A percentile compares a stretch with the other conserved stretches of the same genome.
phyloP scores from a whole-genome alignment of 306 rosid species.

The Vigna reflexopilosa region DNA sequence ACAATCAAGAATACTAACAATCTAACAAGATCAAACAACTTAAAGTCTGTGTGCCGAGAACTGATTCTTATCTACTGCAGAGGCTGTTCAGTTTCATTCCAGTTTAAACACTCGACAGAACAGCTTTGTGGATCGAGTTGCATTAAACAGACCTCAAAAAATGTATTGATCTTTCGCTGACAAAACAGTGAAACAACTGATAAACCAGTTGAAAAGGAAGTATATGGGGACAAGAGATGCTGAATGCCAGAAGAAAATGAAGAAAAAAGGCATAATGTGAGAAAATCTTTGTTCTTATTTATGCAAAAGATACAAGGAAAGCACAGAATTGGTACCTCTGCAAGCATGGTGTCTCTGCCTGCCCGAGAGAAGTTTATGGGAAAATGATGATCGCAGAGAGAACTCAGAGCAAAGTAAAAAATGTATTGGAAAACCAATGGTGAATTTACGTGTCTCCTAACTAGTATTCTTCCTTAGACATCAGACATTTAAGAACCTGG shows the following conservation, averaged over 20 bases:
- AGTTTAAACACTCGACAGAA: constrained; percentile 18
- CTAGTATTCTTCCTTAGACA: constrained; percentile 53
- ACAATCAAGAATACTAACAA: constrained; percentile 36
- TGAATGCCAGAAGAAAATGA: constrained; percentile 36
- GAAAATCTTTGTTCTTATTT: background rate
- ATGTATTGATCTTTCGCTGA: constrained; percentile 31
- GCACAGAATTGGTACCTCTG: constrained; percentile 57
- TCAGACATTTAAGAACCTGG: constrained; percentile 53
- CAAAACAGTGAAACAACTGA: constrained; percentile 30
- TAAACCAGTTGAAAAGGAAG: constrained; percentile 31
- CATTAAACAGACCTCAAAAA: constrained; percentile 36
- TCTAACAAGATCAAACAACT: constrained; percentile 31
- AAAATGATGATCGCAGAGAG: constrained; percentile 48
- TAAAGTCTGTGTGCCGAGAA: constrained; percentile 1
- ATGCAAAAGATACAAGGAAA: constrained; percentile 31
- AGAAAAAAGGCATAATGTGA: constrained; percentile 36
- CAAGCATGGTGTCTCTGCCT: constrained; percentile 53
- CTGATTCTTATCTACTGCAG: constrained; percentile 35
- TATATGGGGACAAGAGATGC: constrained; percentile 18
- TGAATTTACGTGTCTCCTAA: constrained; percentile 51
- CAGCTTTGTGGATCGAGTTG: constrained; percentile 16
- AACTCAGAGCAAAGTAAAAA: constrained; percentile 10
- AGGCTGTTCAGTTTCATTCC: constrained; percentile 40
- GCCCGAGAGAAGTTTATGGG: constrained; percentile 45
- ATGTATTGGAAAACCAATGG: constrained; percentile 44